Conservation (phyloP, 768 basidiomycete species). For the Rhizopogon salebrosus region DNA sequence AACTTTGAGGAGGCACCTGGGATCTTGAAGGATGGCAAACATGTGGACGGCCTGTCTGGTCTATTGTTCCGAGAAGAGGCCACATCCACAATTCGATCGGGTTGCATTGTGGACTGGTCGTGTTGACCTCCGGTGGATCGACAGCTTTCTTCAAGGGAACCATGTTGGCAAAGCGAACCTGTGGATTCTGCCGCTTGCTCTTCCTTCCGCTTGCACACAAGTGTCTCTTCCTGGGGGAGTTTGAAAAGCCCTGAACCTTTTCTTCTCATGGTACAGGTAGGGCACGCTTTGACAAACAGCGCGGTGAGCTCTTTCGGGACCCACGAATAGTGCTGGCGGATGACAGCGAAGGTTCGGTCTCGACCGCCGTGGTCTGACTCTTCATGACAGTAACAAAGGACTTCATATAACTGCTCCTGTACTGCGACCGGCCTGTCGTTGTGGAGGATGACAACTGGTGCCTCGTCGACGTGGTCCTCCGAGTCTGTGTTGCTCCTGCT, state of each 20-base stretch:
- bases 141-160: constrained; percentile 8
- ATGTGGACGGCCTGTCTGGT: neutral
- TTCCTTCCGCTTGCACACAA: neutral
- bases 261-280: constrained; percentile 57
- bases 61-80: neutral
- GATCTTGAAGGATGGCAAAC: neutral
- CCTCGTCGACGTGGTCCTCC: constrained; percentile 12
- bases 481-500: constrained; percentile 28
- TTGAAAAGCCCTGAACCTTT: constrained; percentile 20
- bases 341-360: constrained; percentile 67
- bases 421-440: constrained; percentile 71
- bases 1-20: neutral
- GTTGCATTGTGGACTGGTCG: constrained; percentile 9
- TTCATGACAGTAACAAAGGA: constrained; percentile 70
- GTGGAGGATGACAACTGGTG: constrained; percentile 53
- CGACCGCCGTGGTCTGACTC: constrained; percentile 67
- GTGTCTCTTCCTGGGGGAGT: constrained; percentile 4
- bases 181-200: neutral
- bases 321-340: constrained; percentile 73
- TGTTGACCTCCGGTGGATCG: constrained; percentile 22
- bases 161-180: neutral
- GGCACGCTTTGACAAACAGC: constrained; percentile 74
- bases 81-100: neutral
- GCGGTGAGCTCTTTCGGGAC: constrained; percentile 81
- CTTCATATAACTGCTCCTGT: constrained; percentile 72